These are phyloP conservation scores for Phytophthora litchii DNA, from an alignment of 352 stramenopile species.

Conservation along the genomic window DNA sequence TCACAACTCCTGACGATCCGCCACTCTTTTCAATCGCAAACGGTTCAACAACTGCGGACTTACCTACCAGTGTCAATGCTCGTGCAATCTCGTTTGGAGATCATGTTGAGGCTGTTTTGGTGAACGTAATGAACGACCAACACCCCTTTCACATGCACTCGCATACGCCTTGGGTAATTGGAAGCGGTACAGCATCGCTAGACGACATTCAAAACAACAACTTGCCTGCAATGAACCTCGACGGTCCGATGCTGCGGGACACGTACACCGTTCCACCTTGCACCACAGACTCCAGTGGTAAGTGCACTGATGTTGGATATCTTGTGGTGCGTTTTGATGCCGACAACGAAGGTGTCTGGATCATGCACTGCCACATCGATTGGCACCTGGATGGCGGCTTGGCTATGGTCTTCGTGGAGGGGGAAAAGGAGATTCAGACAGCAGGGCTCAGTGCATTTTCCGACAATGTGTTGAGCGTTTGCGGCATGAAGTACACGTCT, in stretches of 20 bases:
- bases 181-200: conserved; percentile 20
- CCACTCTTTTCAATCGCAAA: conserved; percentile 28
- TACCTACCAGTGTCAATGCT: conserved; percentile 24
- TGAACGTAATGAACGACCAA: conserved; percentile 30
- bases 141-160: conserved; percentile 43
- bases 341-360: conserved; percentile 37
- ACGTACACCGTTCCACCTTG: conserved; percentile 34
- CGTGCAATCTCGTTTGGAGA: conserved; percentile 8
- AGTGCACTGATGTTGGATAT: conserved; percentile 21
- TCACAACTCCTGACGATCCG: conserved; percentile 19
- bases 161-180: conserved; percentile 29
- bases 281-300: conserved; percentile 11
- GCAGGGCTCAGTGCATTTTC: conserved; percentile 17
- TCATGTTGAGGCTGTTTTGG: conserved; percentile 34
- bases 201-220: conserved; percentile 11
- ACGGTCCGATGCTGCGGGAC: conserved; percentile 29
- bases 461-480: conserved; percentile 28
- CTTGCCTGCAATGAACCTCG: conserved; percentile 27
- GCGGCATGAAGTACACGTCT: conserved; percentile 20
- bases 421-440: conserved; percentile 15
- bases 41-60: conserved; percentile 15
- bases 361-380: conserved; percentile 43
- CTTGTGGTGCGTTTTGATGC: conserved; percentile 34
- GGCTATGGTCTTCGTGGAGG: conserved; percentile 26
- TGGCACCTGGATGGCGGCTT: conserved; percentile 26